Evolutionary conservation across 441 rosid species (phyloP).

Genomic region (Daphne laureola): DNA sequence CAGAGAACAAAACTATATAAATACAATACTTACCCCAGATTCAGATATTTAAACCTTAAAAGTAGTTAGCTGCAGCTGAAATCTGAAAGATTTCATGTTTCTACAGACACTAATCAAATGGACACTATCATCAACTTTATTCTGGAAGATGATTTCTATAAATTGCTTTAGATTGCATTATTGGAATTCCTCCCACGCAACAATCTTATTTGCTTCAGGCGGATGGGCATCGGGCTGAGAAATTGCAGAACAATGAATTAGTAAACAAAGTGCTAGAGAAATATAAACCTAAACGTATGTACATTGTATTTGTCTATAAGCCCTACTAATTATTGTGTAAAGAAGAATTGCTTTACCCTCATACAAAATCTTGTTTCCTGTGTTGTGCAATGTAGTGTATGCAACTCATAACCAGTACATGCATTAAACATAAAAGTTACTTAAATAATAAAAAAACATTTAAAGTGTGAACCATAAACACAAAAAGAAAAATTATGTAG

Average conservation of each 20-base stretch:
- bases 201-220: slow-evolving; percentile 47
- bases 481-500: too few relatives aligned
- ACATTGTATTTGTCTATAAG: neutral
- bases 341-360: slow-evolving; percentile 91
- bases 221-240: slow-evolving; percentile 67
- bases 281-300: neutral
- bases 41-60: too few relatives aligned
- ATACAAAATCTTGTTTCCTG: slow-evolving; percentile 43
- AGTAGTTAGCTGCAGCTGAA: too few relatives aligned
- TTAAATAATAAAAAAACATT: neutral
- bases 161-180: slow-evolving; percentile 26
- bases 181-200: slow-evolving; percentile 56
- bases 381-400: slow-evolving; percentile 28
- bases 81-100: too few relatives aligned
- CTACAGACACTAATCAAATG: too few relatives aligned
- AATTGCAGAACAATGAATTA: slow-evolving; percentile 17
- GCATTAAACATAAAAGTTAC: neutral
- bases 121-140: too few relatives aligned
- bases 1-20: too few relatives aligned
- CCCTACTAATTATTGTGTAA: slow-evolving; percentile 51
- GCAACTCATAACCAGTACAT: slow-evolving; percentile 9
- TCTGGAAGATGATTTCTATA: too few relatives aligned
- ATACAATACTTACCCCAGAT: too few relatives aligned
- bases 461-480: too few relatives aligned
- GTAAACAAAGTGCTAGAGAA: slow-evolving; percentile 6